phyloP scores from a whole-genome alignment of 805 yeast genomes.

The Ogataea wickerhamii region DNA sequence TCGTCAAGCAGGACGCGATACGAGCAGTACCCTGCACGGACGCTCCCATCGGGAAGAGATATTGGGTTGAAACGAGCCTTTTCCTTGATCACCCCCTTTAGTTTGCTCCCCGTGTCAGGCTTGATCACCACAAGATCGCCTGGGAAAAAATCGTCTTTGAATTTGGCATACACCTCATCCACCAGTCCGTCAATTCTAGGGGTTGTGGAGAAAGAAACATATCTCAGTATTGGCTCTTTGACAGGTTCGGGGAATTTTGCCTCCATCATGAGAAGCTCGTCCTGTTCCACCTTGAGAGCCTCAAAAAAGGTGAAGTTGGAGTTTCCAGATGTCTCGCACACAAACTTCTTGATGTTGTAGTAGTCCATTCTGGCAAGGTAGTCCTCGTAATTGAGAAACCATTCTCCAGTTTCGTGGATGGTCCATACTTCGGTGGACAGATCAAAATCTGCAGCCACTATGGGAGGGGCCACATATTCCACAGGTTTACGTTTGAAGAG shows the following conservation, averaged over 20 bases:
- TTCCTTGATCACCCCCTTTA: constrained; percentile 69
- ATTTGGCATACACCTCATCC: constrained; percentile 75
- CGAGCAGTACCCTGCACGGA: constrained; percentile 49
- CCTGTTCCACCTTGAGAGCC: constrained; percentile 74
- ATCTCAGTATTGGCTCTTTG: constrained; percentile 86
- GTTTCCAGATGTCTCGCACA: constrained; percentile 94
- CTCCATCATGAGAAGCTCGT: constrained; percentile 63
- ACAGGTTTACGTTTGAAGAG: constrained; percentile 73
- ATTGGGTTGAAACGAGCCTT: constrained; percentile 71
- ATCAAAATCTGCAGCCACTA: constrained; percentile 52
- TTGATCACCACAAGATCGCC: constrained; percentile 78
- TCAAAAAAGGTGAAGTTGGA: constrained; percentile 88
- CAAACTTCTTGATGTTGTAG: constrained; percentile 73
- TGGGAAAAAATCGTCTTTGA: constrained; percentile 83
- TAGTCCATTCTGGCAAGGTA: constrained; percentile 71
- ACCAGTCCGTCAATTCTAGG: constrained; percentile 84
- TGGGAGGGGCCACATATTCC: constrained; percentile 51
- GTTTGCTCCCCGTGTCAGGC: constrained; percentile 38
- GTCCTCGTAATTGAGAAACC: constrained; percentile 75
- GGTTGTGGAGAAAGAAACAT: constrained; percentile 74
- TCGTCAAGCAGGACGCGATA: constrained; percentile 63
- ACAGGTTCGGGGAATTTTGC: constrained; percentile 84
- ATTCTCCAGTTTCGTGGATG: constrained; percentile 83
- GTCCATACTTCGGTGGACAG: constrained; percentile 66
- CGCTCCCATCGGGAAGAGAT: constrained; percentile 34